Evolutionary conservation across 768 basidiomycete genomes (phyloP), one percentile per base, ranked within the genome.

Genomic region (Russula vinacea): DNA sequence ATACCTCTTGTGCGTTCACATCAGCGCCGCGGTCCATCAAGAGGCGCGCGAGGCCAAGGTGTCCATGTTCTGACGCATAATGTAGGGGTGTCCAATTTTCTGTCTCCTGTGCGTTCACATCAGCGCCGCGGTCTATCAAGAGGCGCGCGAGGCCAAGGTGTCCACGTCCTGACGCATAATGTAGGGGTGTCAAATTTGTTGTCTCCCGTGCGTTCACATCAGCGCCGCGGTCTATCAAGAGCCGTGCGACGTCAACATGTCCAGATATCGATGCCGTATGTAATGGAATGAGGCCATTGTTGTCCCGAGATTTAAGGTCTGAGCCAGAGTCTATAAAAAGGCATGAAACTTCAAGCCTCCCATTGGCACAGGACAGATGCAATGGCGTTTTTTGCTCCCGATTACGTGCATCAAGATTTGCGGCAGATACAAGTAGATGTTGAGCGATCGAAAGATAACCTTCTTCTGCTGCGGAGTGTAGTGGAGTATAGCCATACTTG

Each of bases 201-300:
- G 26, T 24, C 26, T n/a, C n/a, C 5, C 44, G 26, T 16, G 19
- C 45, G 19, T 62, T 51, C 5, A 49, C 39, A 22, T 49, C 54
- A 14, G 29, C 35, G 17, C 37, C 51, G 29, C 22, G 22, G 5
- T 65, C 54, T 2, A 65, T 29, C 10, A 63, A 32, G 13, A 63
- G 26, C 5, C 24, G 32, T 14, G 14, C 42, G 2, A 58, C 2
- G 0, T 53, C 44, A 1, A 47, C 0, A 3, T 58, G 56, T 22
- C 40, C 24, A 17, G n/a, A 2, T 2, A 7, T 51, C 33, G 51
- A 17, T 0, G 51, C 51, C 11, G 3, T 17, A 8, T n/a, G 51
- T n/a, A 52, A 33, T 33, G 8, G 32, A 10, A 5, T 52, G 0
- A 4, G 1, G 32, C 19, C 51, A 5, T 11, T 0, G 3, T 0